These are phyloP conservation scores for Helminthosporium solani DNA, from an alignment of 2,329 filamentous ascomycete genomes.

Conservation along the genomic window DNA sequence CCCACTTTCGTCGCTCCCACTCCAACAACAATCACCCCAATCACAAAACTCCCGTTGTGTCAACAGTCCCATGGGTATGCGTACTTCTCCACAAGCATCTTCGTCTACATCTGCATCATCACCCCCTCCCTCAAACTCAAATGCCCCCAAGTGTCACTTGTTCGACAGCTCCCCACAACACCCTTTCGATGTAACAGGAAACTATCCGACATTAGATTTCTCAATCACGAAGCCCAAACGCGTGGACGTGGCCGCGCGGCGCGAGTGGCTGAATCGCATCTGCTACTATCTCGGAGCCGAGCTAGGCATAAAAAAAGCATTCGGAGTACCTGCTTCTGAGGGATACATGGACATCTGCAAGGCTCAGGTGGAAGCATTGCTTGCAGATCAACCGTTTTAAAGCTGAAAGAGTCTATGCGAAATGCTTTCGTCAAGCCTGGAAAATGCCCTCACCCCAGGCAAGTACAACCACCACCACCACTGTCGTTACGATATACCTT, in stretches of 20 bases:
- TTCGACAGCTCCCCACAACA: conserved; percentile 23
- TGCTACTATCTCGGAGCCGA: conserved; percentile 26
- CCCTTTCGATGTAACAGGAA: conserved; percentile 18
- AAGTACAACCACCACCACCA: too few relatives aligned
- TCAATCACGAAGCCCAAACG: conserved; percentile 10
- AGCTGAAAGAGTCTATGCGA: too few relatives aligned
- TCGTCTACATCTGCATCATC: neutral
- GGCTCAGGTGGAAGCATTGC: conserved; percentile 3
- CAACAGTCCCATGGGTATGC: neutral
- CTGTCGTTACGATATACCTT: too few relatives aligned
- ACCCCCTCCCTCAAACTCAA: neutral
- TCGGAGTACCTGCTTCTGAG: conserved; percentile 25
- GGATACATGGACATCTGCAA: conserved; percentile 13
- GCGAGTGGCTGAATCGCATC: conserved; percentile 30
- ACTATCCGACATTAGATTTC: conserved; percentile 7
- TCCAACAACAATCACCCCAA: too few relatives aligned
- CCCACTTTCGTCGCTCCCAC: neutral
- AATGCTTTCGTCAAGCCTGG: too few relatives aligned
- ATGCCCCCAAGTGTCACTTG: conserved; percentile 14
- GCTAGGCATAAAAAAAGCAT: conserved; percentile 29
- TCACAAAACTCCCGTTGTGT: too few relatives aligned
- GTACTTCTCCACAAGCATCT: neutral
- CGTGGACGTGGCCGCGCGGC: conserved; percentile 23
- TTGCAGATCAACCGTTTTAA: too few relatives aligned
- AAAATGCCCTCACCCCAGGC: too few relatives aligned